Conservation (phyloP, 1,284 basidiomycete genomes). For the Ceratobasidium sp. region DNA sequence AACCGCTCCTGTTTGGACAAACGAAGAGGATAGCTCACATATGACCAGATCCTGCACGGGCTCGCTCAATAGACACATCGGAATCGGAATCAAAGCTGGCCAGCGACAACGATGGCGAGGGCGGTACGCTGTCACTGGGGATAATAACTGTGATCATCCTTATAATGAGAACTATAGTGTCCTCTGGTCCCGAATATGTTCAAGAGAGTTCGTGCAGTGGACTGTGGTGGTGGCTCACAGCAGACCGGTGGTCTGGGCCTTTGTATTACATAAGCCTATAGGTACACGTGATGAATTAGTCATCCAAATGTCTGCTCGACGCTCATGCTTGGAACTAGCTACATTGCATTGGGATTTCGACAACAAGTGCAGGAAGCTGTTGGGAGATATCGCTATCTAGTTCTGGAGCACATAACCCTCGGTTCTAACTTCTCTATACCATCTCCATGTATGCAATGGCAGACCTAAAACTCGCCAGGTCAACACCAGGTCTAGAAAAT, state of each 20-base stretch:
- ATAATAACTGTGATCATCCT: neutral
- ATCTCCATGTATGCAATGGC: too few relatives aligned
- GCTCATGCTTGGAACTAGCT: too few relatives aligned
- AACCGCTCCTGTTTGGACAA: neutral
- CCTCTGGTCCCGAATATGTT: neutral
- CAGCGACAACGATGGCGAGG: slow-evolving; percentile 20
- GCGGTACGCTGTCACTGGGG: neutral
- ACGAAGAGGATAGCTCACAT: neutral
- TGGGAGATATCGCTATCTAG: too few relatives aligned
- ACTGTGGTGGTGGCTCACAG: neutral
- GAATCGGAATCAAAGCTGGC: slow-evolving; percentile 25
- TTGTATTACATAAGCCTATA: neutral
- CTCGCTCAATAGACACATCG: neutral
- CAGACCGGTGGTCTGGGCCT: neutral
- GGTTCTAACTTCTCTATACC: too few relatives aligned
- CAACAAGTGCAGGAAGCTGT: too few relatives aligned
- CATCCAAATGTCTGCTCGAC: neutral
- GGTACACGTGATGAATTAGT: neutral
- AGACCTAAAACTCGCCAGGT: too few relatives aligned
- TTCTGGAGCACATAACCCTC: too few relatives aligned
- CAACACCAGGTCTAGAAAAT: too few relatives aligned
- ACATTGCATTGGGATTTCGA: too few relatives aligned
- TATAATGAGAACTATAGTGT: neutral
- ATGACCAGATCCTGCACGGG: neutral
- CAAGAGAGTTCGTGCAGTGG: neutral